These are phyloP conservation scores for Paramecium biaurelia DNA, from an alignment of 73 alveolate species.

Conservation along the genomic window DNA sequence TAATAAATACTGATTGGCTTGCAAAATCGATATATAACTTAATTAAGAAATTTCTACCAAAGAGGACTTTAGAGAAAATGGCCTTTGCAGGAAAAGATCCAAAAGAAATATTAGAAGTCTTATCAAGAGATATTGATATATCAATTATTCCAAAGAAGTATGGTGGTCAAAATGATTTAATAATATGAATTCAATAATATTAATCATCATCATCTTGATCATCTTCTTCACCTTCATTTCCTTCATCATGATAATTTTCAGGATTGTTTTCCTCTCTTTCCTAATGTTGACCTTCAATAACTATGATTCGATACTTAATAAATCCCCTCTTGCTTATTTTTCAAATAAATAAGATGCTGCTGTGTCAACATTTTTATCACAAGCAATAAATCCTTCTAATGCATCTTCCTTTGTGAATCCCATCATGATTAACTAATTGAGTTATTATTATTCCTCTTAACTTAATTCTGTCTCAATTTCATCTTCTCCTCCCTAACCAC, in stretches of 20 bases:
- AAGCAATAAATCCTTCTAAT: constrained; percentile 49
- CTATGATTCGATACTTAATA: background rate
- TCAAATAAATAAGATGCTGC: constrained; percentile 37
- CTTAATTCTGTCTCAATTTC: background rate
- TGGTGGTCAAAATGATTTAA: background rate
- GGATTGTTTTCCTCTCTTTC: background rate
- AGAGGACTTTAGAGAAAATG: background rate
- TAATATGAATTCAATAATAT: background rate
- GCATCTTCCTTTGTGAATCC: constrained; percentile 47
- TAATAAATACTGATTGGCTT: background rate
- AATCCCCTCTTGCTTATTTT: constrained; percentile 10
- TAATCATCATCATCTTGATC: background rate
- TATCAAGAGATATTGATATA: background rate
- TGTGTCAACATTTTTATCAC: constrained; percentile 41
- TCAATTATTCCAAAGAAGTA: background rate
- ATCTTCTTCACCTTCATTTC: background rate
- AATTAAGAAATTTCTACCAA: background rate
- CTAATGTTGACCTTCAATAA: background rate
- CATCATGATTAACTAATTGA: background rate
- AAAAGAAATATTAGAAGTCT: background rate
- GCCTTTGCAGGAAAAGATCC: background rate
- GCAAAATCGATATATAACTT: background rate
- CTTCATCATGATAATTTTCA: background rate
- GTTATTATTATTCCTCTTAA: background rate
- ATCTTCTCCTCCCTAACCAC: background rate